Evolutionary conservation across 2,329 filamentous ascomycete genomes (phyloP).

Genomic region (Calonectria fujianensis): DNA sequence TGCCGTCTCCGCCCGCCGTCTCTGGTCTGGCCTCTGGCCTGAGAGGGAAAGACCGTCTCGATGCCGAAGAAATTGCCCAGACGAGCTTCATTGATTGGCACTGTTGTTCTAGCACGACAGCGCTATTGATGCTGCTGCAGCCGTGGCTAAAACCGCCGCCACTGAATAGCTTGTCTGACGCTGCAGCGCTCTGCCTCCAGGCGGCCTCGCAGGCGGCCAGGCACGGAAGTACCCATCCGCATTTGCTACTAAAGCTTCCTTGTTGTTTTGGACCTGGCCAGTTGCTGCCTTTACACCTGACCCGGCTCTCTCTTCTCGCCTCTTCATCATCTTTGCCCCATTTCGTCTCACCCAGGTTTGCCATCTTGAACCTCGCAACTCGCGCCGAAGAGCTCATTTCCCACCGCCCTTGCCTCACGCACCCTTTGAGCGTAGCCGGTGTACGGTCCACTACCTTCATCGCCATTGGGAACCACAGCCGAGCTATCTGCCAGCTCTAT

Average conservation of each 20-base stretch:
- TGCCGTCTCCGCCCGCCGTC: constrained; percentile 33
- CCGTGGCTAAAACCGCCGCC: constrained; percentile 10
- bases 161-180: constrained; percentile 34
- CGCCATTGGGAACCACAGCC: constrained; percentile 7
- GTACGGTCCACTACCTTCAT: not conserved
- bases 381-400: not conserved
- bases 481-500: constrained; percentile 3
- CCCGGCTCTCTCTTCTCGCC: constrained; percentile 34
- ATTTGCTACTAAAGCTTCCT: constrained; percentile 40
- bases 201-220: constrained; percentile 34
- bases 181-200: constrained; percentile 27
- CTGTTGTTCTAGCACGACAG: not conserved
- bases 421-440: not conserved
- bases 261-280: constrained; percentile 37
- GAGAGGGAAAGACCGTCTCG: constrained; percentile 25
- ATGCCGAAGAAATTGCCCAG: constrained; percentile 18
- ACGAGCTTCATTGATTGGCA: not conserved
- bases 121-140: not conserved
- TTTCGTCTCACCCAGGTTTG: constrained; percentile 29
- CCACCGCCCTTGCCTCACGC: constrained; percentile 9
- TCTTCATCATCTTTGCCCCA: constrained; percentile 35
- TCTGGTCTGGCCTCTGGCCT: constrained; percentile 10
- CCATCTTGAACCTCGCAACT: constrained; percentile 23
- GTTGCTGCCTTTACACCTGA: constrained; percentile 40
- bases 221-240: constrained; percentile 36